Evolutionary conservation across 2,329 filamentous ascomycete genomes (phyloP).

Genomic region (Aspergillus flavus): DNA sequence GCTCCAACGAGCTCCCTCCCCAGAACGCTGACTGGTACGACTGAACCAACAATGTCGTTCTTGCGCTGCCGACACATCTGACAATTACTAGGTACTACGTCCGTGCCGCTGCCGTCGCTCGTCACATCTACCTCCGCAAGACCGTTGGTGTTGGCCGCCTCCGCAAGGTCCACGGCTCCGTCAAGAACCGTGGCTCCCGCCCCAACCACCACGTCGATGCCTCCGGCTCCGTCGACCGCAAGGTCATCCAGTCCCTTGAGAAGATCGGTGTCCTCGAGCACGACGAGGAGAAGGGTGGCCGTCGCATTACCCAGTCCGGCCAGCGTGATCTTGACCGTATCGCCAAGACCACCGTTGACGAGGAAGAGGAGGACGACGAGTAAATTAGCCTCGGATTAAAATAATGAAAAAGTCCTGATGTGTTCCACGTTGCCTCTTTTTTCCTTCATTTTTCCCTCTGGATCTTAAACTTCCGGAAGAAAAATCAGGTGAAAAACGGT

Average conservation of each 20-base stretch:
- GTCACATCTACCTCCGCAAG: slow-evolving; percentile 99
- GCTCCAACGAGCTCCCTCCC: slow-evolving; percentile 94
- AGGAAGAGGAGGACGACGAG: slow-evolving; percentile 49
- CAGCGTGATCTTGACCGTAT: slow-evolving; percentile 99
- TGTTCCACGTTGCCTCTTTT: slow-evolving; percentile 15
- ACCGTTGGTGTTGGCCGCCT: slow-evolving; percentile 98
- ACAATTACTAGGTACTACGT: slow-evolving; percentile 62
- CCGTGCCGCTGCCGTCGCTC: slow-evolving; percentile 91
- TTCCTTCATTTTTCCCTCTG: slow-evolving; percentile 6
- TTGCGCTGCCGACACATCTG: slow-evolving; percentile 3
- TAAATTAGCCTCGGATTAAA: slow-evolving; percentile 39
- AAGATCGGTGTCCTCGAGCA: slow-evolving; percentile 98
- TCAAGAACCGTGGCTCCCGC: slow-evolving; percentile 94
- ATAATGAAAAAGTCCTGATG: slow-evolving; percentile 31
- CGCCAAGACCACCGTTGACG: slow-evolving; percentile 68
- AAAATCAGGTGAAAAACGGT: slow-evolving; percentile 8
- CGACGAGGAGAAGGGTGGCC: slow-evolving; percentile 97
- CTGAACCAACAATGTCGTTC: slow-evolving; percentile 3
- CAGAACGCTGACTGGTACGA: slow-evolving; percentile 98
- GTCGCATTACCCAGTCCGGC: slow-evolving; percentile 95
- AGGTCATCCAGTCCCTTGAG: slow-evolving; percentile 95
- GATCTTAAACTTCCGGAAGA: slow-evolving; percentile 1
- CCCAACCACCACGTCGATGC: slow-evolving; percentile 96
- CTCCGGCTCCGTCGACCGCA: slow-evolving; percentile 93
- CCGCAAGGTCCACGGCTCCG: slow-evolving; percentile 91